Conservation (phyloP, 768 basidiomycete species). For the Saitozyma podzolica region DNA sequence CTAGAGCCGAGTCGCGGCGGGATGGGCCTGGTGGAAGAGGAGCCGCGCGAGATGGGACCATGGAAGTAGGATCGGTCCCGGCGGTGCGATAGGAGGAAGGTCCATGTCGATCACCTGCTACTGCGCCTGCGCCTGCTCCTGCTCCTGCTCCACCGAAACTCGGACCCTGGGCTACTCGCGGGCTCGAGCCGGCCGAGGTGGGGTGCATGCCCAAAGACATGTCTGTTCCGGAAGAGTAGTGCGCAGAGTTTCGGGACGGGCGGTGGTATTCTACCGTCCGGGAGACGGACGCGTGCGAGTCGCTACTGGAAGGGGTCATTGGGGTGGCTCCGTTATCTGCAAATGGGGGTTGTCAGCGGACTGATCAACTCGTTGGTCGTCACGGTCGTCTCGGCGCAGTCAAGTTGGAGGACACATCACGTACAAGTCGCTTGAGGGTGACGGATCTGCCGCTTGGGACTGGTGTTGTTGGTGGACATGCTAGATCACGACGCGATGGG, state of each 20-base stretch:
- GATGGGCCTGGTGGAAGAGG: constrained; percentile 38
- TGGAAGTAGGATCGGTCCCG: neutral
- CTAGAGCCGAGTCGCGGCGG: constrained; percentile 30
- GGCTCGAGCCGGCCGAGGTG: constrained; percentile 16
- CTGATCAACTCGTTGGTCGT: neutral
- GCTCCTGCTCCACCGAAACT: constrained; percentile 12
- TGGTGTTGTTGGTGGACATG: constrained; percentile 20
- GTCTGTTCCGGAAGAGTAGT: constrained; percentile 49
- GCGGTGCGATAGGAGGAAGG: too few species aligned
- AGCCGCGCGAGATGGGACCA: constrained; percentile 40
- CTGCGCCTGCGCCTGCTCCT: neutral
- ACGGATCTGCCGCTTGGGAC: constrained; percentile 48
- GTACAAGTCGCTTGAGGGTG: constrained; percentile 51
- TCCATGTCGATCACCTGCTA: constrained; percentile 10
- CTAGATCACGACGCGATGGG: too few species aligned
- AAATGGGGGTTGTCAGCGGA: constrained; percentile 1
- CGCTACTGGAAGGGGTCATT: constrained; percentile 24
- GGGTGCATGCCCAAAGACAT: constrained; percentile 49
- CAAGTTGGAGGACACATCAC: constrained; percentile 9
- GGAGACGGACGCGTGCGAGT: constrained; percentile 13
- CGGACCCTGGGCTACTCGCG: constrained; percentile 17
- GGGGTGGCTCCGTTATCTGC: constrained; percentile 50
- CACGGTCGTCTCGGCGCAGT: neutral
- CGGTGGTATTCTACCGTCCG: constrained; percentile 52
- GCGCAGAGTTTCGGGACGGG: constrained; percentile 49